These are phyloP conservation scores for Cladosporium colombiae DNA, from an alignment of 2,329 filamentous ascomycete genomes.

Conservation along the genomic window DNA sequence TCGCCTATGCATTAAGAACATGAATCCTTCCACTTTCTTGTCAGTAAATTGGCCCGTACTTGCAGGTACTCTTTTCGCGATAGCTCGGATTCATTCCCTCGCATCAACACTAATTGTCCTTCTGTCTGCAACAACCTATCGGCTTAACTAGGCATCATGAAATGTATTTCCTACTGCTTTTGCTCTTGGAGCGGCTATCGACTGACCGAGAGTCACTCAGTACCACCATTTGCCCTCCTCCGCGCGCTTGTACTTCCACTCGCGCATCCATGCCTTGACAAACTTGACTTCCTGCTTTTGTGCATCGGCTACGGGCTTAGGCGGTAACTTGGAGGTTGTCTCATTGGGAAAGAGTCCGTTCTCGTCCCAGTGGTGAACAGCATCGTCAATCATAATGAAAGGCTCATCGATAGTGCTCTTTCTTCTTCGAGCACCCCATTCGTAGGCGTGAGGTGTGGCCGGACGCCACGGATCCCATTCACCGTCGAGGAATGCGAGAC, in stretches of 20 bases:
- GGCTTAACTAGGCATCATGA: no score
- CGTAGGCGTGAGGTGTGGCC: constrained; percentile 69
- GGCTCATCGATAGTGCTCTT: constrained; percentile 66
- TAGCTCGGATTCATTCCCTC: no score
- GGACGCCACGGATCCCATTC: constrained; percentile 78
- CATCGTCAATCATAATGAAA: constrained; percentile 70
- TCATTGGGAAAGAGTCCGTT: constrained; percentile 59
- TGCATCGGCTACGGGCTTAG: constrained; percentile 57
- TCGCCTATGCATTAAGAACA: no score
- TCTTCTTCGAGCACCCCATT: constrained; percentile 42
- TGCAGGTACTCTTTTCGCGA: no score
- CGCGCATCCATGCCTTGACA: constrained; percentile 67
- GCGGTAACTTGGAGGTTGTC: constrained; percentile 60
- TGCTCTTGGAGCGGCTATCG: no score
- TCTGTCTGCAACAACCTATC: no score
- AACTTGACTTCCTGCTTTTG: constrained; percentile 62
- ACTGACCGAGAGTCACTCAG: not conserved
- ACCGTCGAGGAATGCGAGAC: constrained; percentile 76
- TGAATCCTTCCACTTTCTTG: no score
- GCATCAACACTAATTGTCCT: no score
- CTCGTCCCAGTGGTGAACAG: constrained; percentile 65
- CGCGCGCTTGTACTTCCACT: constrained; percentile 48
- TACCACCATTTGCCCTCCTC: constrained; percentile 18
- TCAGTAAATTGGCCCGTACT: no score
- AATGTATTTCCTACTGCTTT: no score